Percentiles rank a stretch among this genome's conserved stretches.
Conservation (phyloP, 306 rosid species). For the Inga oerstediana region DNA sequence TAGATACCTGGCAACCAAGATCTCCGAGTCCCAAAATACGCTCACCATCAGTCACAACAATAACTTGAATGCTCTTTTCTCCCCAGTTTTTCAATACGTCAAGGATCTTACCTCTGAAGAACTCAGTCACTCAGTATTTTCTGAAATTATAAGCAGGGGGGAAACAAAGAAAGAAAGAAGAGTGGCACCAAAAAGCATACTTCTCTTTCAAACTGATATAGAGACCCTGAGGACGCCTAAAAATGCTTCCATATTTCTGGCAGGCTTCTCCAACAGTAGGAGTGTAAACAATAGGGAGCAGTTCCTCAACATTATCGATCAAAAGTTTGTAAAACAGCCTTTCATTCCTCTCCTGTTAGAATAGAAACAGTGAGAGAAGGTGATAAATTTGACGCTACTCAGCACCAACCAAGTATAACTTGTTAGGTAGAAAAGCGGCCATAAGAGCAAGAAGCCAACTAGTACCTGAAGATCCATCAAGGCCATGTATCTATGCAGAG, state of each 20-base stretch:
- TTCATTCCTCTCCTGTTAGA: slow-evolving; percentile 86
- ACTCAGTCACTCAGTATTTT: slow-evolving; percentile 37
- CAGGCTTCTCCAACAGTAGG: slow-evolving; percentile 99
- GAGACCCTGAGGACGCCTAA: slow-evolving; percentile 91
- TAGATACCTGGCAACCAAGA: slow-evolving; percentile 92
- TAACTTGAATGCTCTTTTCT: slow-evolving; percentile 81
- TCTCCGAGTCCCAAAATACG: slow-evolving; percentile 98
- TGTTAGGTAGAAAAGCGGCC: neutral
- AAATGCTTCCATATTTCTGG: slow-evolving; percentile 95
- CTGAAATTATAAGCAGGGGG: slow-evolving; percentile 20
- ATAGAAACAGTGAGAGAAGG: slow-evolving; percentile 22
- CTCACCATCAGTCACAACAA: slow-evolving; percentile 97
- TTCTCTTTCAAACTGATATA: slow-evolving; percentile 92
- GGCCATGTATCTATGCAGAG: slow-evolving; percentile 84
- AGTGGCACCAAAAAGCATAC: slow-evolving; percentile 39
- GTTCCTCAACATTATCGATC: slow-evolving; percentile 86
- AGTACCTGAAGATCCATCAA: slow-evolving; percentile 99
- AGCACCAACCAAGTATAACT: neutral
- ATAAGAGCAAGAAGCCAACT: neutral
- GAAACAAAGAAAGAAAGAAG: neutral
- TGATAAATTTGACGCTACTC: slow-evolving; percentile 18
- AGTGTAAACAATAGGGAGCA: slow-evolving; percentile 94
- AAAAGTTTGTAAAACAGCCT: slow-evolving; percentile 90
- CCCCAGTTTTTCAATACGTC: slow-evolving; percentile 97
- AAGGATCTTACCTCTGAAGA: slow-evolving; percentile 84